Percentiles rank a stretch among this genome's conserved stretches.
Conservation (phyloP, 768 basidiomycete genomes). For the Podaxis rugospora region DNA sequence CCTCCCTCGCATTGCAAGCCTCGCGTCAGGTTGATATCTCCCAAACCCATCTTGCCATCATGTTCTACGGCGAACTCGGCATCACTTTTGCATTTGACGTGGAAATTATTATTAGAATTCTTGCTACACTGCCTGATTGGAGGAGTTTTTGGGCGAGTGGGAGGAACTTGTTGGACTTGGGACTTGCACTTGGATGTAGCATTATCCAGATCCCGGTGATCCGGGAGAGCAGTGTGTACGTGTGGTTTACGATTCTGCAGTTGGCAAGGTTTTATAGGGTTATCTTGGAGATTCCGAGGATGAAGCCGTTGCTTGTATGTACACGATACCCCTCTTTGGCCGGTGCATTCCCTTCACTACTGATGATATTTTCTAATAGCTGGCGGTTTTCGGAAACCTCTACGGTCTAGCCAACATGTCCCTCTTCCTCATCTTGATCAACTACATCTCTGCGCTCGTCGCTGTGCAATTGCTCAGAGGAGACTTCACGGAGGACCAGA, state of each 20-base stretch:
- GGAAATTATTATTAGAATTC: conserved; percentile 76
- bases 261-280: conserved; percentile 87
- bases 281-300: conserved; percentile 84
- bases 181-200: conserved; percentile 69
- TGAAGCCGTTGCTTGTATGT: conserved; percentile 79
- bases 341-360: not conserved
- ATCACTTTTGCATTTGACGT: conserved; percentile 84
- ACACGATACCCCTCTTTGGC: not conserved
- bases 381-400: conserved; percentile 89
- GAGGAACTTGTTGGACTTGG: conserved; percentile 73
- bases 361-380: conserved; percentile 33
- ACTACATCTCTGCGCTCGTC: conserved; percentile 80
- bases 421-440: conserved; percentile 83
- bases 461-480: conserved; percentile 84
- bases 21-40: conserved; percentile 53
- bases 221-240: conserved; percentile 56
- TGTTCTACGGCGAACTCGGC: conserved; percentile 66
- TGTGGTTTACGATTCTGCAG: conserved; percentile 90
- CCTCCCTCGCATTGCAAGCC: conserved; percentile 69
- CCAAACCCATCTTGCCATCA: conserved; percentile 36
- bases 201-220: conserved; percentile 86
- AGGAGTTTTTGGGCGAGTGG: conserved; percentile 61
- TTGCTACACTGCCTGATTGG: conserved; percentile 78
- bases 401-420: conserved; percentile 90
- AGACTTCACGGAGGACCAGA: conserved; percentile 49